Base-by-base conservation (phyloP, 805 yeast species). In the Metschnikowia sp. region DNA sequence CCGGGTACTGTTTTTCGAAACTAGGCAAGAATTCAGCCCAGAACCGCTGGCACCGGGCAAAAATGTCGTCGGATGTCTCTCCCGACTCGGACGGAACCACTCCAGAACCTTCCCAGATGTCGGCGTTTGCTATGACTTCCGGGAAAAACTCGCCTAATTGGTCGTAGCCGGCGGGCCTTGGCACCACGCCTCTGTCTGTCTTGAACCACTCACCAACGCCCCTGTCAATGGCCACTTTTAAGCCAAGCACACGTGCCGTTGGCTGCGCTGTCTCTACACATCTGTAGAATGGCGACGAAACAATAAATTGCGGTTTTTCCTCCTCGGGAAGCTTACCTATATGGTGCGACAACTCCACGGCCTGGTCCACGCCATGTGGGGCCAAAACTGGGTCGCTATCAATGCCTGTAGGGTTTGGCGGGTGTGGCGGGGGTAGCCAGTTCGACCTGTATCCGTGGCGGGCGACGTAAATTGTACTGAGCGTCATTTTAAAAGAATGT, bases 131-230 rank as follows among this genome's bases (percentile, higher is more conserved):
- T 40, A 78, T 67, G 4, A 51, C 53, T 8, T 54, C 55, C 8
- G 51, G 51, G 63, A 92, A 92, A 51, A 79, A 81, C 36, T 65
- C 59, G 35, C 70, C 63, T 55, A 89, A 70, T 1, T 66, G 57
- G 12, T 72, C 75, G 42, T 68, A 66, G 18, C 74, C 63, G 0
- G 86, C 89, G 1, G 97, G 91, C 26, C 65, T 69, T 3, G 97
- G 96, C 50, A 86, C 80, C 11, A 80, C 70, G 1, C 72, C 72
- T 57, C 96, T 72, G 38, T 79, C 79, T n/a, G 80, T 81, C 57
- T 80, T 79, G 60, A 86, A 92, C 96, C 96, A 90, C 67, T 94
- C 97, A 19, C 97, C 95, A 26, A 92, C 74, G 0, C 97, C 98
- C 44, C 83, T 69, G 57, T 94, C 99, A 4, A 87, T 65, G 41